A percentile compares a stretch with the other conserved stretches of the same genome.
Evolutionary conservation across 495 filamentous ascomycete species (phyloP).

Genomic region (Penicillium canariense): DNA sequence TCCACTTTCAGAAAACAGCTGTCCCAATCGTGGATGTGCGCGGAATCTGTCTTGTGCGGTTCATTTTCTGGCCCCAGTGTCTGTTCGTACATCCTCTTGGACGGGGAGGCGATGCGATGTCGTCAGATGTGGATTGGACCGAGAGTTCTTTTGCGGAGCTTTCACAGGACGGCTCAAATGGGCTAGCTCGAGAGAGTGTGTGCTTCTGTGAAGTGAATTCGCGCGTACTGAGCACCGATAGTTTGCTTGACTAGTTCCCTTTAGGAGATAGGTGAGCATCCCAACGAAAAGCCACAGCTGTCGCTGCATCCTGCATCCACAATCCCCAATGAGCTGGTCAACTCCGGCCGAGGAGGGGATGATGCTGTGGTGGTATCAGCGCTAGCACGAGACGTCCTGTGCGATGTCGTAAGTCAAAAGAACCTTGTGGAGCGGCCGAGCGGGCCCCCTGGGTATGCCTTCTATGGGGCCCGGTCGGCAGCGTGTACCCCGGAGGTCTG

Average conservation of each 20-base stretch:
- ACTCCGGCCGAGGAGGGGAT: background rate
- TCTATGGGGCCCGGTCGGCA: constrained; percentile 2
- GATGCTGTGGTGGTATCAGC: constrained; percentile 14
- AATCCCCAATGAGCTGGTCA: no score
- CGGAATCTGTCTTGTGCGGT: background rate
- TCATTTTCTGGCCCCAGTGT: no score
- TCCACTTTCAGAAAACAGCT: background rate
- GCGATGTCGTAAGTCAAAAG: constrained; percentile 8
- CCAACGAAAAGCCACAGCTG: no score
- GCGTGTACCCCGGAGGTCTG: background rate
- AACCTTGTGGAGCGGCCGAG: constrained; percentile 4
- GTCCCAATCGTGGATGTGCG: background rate
- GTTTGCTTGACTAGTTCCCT: background rate
- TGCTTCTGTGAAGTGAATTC: no score
- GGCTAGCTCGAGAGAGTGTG: background rate
- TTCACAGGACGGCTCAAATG: background rate
- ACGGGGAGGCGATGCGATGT: background rate
- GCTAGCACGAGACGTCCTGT: background rate
- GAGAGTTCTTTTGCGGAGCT: background rate
- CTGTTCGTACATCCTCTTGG: no score
- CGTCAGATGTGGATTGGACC: background rate
- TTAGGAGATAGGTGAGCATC: background rate
- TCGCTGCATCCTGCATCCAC: no score
- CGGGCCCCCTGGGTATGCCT: background rate
- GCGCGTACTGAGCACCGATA: no score